Evolutionary conservation across 208 protist genomes (phyloP).

Genomic region (Trypanosoma cruzi): DNA sequence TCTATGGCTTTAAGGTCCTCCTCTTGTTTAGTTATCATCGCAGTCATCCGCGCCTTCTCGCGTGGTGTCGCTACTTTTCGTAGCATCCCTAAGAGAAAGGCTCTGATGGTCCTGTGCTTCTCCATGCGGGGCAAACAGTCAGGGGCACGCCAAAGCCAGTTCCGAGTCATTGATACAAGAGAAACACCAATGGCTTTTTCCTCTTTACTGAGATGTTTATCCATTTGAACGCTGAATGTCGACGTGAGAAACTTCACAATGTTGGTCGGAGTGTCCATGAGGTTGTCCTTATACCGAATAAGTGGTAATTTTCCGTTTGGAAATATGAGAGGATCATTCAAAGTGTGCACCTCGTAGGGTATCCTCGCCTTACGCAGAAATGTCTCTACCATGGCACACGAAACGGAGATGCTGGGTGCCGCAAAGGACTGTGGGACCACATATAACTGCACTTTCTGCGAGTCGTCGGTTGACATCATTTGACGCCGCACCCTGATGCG

Average conservation of each 20-base stretch:
- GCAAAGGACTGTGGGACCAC: constrained; percentile 31
- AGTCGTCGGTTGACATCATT: constrained; percentile 17
- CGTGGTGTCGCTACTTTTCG: not conserved
- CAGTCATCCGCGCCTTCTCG: not conserved
- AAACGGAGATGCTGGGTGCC: constrained; percentile 47
- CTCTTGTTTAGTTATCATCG: not conserved
- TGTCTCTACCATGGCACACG: constrained; percentile 55
- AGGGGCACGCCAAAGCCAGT: not conserved
- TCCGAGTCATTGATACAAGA: constrained; percentile 41
- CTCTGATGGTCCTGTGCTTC: not conserved
- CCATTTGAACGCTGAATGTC: constrained; percentile 43
- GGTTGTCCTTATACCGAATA: constrained; percentile 38
- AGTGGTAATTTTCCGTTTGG: constrained; percentile 50
- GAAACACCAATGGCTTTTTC: constrained; percentile 45
- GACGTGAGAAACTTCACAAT: constrained; percentile 51
- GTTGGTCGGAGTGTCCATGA: constrained; percentile 25
- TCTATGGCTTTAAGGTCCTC: constrained; percentile 49
- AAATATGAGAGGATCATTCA: constrained; percentile 35
- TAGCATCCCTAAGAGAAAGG: not conserved
- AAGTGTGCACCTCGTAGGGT: constrained; percentile 48
- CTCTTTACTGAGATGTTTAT: constrained; percentile 38
- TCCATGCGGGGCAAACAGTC: not conserved
- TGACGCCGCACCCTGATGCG: not conserved
- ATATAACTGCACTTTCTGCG: constrained; percentile 32
- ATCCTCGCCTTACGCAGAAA: constrained; percentile 59